phyloP scores from a whole-genome alignment of 208 protist species.

The Blechomonas ayalai region DNA sequence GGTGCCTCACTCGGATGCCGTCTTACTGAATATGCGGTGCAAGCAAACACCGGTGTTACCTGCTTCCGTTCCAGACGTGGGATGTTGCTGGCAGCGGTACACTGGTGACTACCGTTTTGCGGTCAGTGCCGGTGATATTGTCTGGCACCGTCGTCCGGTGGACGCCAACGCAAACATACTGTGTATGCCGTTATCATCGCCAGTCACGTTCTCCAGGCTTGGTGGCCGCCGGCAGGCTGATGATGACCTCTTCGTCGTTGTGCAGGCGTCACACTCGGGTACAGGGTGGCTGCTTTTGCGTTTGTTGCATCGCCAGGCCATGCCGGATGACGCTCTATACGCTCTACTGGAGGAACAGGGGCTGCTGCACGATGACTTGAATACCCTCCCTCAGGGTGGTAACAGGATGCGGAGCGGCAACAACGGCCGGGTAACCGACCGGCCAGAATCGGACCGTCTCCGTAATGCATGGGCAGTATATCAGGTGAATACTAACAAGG shows the following conservation, averaged over 20 bases:
- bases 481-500: constrained; percentile 12
- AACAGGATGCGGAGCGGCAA: background rate
- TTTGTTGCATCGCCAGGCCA: constrained; percentile 13
- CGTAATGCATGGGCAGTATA: constrained; percentile 9
- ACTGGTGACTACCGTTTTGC: constrained; percentile 73
- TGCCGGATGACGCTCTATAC: constrained; percentile 6
- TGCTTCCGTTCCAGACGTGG: too few species aligned
- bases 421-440: background rate
- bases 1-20: constrained; percentile 56
- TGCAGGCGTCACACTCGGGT: constrained; percentile 20
- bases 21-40: constrained; percentile 32
- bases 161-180: constrained; percentile 1
- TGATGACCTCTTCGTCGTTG: constrained; percentile 62
- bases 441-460: too few species aligned
- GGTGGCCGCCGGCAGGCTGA: constrained; percentile 5
- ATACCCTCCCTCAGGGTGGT: too few species aligned
- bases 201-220: background rate
- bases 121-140: constrained; percentile 56
- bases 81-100: constrained; percentile 76
- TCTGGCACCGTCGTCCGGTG: constrained; percentile 53
- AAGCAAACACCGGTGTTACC: too few species aligned
- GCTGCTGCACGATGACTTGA: constrained; percentile 20
- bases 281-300: constrained; percentile 46
- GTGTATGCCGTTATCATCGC: background rate
- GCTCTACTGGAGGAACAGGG: constrained; percentile 21